These are phyloP conservation scores for Jaapia argillacea DNA, from an alignment of 768 basidiomycete species.

Conservation along the genomic window DNA sequence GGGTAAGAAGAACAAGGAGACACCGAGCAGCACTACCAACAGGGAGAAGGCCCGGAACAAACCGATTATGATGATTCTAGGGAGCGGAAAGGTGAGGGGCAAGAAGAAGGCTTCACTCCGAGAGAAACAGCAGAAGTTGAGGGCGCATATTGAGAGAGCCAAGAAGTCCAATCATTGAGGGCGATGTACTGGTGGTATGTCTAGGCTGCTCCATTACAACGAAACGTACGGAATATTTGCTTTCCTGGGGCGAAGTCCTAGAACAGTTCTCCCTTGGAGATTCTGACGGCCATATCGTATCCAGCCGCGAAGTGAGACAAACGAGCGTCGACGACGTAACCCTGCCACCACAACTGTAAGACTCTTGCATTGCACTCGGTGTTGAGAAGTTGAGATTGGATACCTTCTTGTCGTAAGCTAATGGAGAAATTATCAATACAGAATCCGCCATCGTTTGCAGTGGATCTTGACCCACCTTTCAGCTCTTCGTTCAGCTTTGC, in stretches of 20 bases:
- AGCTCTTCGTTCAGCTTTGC: slow-evolving; percentile 51
- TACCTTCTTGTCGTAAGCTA: slow-evolving; percentile 58
- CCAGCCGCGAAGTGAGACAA: slow-evolving; percentile 70
- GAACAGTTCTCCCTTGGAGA: neutral
- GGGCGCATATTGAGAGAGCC: slow-evolving; percentile 64
- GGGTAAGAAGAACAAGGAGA: slow-evolving; percentile 84
- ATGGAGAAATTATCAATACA: neutral
- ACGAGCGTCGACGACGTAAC: slow-evolving; percentile 61
- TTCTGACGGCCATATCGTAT: slow-evolving; percentile 38
- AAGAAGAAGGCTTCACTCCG: slow-evolving; percentile 78
- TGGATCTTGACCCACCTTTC: slow-evolving; percentile 52
- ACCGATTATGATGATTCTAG: slow-evolving; percentile 89
- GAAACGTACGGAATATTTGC: too few species aligned
- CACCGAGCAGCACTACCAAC: slow-evolving; percentile 82
- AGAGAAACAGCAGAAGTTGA: slow-evolving; percentile 72
- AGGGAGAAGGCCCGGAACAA: slow-evolving; percentile 90
- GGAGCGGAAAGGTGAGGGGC: slow-evolving; percentile 63
- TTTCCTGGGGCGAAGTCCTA: too few species aligned
- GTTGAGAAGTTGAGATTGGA: neutral
- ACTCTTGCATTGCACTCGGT: neutral
- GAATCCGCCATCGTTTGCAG: neutral
- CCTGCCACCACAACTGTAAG: slow-evolving; percentile 14
- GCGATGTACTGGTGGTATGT: slow-evolving; percentile 1
- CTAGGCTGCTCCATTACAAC: too few species aligned
- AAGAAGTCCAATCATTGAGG: slow-evolving; percentile 34